phyloP scores from a whole-genome alignment of 495 filamentous ascomycete genomes.

The Hyaloscypha bicolor region DNA sequence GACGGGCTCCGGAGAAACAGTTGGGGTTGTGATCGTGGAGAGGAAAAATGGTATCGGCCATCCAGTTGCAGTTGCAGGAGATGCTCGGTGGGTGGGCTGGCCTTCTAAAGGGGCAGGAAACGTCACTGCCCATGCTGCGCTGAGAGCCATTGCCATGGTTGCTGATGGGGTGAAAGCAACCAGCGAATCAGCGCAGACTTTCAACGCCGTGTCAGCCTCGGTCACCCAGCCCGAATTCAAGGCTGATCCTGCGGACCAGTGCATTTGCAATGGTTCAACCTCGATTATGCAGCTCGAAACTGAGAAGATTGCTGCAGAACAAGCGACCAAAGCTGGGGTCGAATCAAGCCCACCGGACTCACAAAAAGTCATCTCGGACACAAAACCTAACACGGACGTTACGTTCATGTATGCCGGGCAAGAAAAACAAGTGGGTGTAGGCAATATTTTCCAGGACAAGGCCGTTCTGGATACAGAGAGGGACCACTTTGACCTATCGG shows the following conservation, averaged over 20 bases:
- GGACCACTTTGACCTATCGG: constrained; percentile 19
- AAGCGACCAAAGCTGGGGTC: background rate
- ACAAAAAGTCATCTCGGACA: background rate
- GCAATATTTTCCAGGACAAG: constrained; percentile 47
- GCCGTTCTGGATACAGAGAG: constrained; percentile 10
- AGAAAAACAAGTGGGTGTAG: background rate
- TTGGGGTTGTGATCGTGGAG: constrained; percentile 86
- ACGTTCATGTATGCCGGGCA: background rate
- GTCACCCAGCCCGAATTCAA: no score
- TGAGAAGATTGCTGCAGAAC: background rate
- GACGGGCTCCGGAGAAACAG: constrained; percentile 61
- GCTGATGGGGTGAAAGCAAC: constrained; percentile 58
- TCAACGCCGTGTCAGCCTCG: background rate
- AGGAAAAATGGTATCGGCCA: constrained; percentile 43
- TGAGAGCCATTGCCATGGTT: constrained; percentile 88
- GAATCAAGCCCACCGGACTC: background rate
- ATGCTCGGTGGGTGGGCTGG: constrained; percentile 63
- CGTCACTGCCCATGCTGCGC: constrained; percentile 76
- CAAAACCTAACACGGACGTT: background rate
- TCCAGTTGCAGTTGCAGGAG: constrained; percentile 70
- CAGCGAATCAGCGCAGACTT: background rate
- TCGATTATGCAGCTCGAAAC: background rate
- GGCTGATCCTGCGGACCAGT: background rate
- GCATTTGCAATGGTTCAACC: background rate
- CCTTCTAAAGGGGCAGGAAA: constrained; percentile 54